Percentiles rank a stretch among this genome's conserved stretches.
Conservation (phyloP, 768 basidiomycete species). For the Naematelia aurantialba region DNA sequence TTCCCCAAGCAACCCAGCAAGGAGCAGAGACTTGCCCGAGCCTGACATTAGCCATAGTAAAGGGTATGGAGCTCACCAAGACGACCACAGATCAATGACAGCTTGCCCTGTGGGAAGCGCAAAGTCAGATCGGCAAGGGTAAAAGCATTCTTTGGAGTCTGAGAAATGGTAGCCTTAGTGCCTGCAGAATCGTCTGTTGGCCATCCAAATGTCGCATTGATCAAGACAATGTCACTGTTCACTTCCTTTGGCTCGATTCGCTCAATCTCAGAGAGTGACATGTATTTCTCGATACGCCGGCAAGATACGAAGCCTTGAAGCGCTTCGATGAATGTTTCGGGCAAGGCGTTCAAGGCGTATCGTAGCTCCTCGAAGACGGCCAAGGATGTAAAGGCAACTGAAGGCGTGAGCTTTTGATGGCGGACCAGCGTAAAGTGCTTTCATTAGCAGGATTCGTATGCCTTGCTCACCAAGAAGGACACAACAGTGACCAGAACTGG, state of each 20-base stretch:
- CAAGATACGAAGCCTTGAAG: conserved; percentile 81
- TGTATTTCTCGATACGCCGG: conserved; percentile 86
- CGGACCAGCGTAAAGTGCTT: conserved; percentile 67
- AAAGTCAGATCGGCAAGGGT: conserved; percentile 72
- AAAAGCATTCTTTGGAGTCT: conserved; percentile 77
- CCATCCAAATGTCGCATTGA: conserved; percentile 87
- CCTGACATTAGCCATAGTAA: conserved; percentile 40
- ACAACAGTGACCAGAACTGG: conserved; percentile 58
- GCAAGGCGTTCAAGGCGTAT: conserved; percentile 76
- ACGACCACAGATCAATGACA: conserved; percentile 83
- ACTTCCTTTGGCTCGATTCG: conserved; percentile 56
- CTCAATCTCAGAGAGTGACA: conserved; percentile 68
- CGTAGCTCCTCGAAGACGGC: conserved; percentile 82
- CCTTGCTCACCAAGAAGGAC: conserved; percentile 53
- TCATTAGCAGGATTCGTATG: neutral
- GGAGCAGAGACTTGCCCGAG: conserved; percentile 78
- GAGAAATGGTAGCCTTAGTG: conserved; percentile 57
- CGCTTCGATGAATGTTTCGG: conserved; percentile 85
- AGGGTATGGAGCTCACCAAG: conserved; percentile 53
- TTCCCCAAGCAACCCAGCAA: conserved; percentile 83
- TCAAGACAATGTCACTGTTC: conserved; percentile 64
- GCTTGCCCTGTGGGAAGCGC: conserved; percentile 70
- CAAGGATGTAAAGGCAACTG: conserved; percentile 70
- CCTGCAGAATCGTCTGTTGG: conserved; percentile 63
- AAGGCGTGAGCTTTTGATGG: conserved; percentile 67